phyloP scores from a whole-genome alignment of 2,329 filamentous ascomycete species.

The Neonectria sp. region DNA sequence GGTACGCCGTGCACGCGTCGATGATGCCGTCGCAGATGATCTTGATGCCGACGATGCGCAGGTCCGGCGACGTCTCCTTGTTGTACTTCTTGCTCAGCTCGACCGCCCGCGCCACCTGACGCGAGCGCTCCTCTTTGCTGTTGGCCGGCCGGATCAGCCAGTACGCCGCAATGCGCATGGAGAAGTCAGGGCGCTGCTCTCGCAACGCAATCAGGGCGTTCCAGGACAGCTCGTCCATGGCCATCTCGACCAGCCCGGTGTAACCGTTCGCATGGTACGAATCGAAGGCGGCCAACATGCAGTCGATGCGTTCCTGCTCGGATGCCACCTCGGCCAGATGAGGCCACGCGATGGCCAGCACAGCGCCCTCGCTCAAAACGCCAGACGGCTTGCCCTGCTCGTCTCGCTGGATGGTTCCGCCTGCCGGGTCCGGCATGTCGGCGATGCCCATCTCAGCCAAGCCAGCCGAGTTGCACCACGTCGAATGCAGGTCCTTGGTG shows the following conservation, averaged over 20 bases:
- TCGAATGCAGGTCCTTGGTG: conserved; percentile 64
- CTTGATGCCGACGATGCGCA: conserved; percentile 73
- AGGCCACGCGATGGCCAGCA: conserved; percentile 69
- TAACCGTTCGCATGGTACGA: conserved; percentile 68
- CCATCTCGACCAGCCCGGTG: conserved; percentile 72
- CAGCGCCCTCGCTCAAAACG: conserved; percentile 66
- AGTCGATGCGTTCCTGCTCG: conserved; percentile 63
- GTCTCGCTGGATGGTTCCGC: conserved; percentile 67
- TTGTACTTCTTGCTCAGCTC: conserved; percentile 57
- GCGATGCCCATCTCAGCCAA: conserved; percentile 61
- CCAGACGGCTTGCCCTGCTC: conserved; percentile 63
- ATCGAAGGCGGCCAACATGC: conserved; percentile 63
- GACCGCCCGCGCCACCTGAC: conserved; percentile 66
- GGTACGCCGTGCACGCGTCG: conserved; percentile 73
- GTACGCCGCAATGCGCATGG: conserved; percentile 67
- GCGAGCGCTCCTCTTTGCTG: conserved; percentile 57
- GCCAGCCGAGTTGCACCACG: conserved; percentile 65
- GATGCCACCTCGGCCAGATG: conserved; percentile 64
- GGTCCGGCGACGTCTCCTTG: conserved; percentile 54
- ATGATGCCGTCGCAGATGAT: conserved; percentile 75
- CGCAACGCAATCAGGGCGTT: conserved; percentile 63
- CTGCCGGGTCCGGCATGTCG: conserved; percentile 58
- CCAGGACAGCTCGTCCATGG: conserved; percentile 73
- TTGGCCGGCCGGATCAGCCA: conserved; percentile 69
- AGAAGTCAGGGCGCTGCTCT: conserved; percentile 45